A percentile compares a stretch with the other conserved stretches of the same genome.
Conservation (phyloP, 1,139 yeast genomes). For the Pichia sp. region DNA sequence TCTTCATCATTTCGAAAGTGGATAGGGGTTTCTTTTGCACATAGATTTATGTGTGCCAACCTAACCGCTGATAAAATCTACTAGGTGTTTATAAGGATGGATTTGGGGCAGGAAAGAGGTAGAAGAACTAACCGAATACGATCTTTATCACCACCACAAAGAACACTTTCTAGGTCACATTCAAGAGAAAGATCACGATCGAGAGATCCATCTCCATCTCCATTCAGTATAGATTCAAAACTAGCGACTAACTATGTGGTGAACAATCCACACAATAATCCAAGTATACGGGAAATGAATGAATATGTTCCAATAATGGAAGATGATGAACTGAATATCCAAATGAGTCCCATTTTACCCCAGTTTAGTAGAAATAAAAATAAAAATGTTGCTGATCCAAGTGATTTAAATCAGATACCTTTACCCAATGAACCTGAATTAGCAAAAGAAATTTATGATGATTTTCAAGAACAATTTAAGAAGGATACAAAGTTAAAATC, state of each 20-base stretch:
- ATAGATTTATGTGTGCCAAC: too few species aligned
- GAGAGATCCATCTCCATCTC: constrained; percentile 12
- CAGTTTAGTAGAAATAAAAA: constrained; percentile 11
- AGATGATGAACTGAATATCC: constrained; percentile 18
- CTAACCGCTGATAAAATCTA: too few species aligned
- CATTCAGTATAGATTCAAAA: constrained; percentile 10
- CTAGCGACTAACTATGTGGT: constrained; percentile 5
- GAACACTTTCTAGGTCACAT: constrained; percentile 5
- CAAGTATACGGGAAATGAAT: constrained; percentile 11
- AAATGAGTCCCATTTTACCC: constrained; percentile 19
- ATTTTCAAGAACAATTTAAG: constrained; percentile 26
- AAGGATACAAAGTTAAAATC: constrained; percentile 14
- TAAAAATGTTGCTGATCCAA: neutral
- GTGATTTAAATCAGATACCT: constrained; percentile 3
- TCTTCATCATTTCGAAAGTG: neutral
- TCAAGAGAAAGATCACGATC: constrained; percentile 11
- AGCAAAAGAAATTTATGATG: constrained; percentile 25
- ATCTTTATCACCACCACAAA: constrained; percentile 8
- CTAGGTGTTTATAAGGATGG: neutral
- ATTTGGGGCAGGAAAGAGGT: constrained; percentile 7
- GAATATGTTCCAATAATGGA: constrained; percentile 17
- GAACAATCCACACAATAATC: constrained; percentile 12
- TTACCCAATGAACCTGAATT: constrained; percentile 5
- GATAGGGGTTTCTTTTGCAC: neutral
- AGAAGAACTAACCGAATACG: constrained; percentile 1